Evolutionary conservation across 75 land plant genomes (phyloP).

Genomic region (Selaginella moellendorffii): DNA sequence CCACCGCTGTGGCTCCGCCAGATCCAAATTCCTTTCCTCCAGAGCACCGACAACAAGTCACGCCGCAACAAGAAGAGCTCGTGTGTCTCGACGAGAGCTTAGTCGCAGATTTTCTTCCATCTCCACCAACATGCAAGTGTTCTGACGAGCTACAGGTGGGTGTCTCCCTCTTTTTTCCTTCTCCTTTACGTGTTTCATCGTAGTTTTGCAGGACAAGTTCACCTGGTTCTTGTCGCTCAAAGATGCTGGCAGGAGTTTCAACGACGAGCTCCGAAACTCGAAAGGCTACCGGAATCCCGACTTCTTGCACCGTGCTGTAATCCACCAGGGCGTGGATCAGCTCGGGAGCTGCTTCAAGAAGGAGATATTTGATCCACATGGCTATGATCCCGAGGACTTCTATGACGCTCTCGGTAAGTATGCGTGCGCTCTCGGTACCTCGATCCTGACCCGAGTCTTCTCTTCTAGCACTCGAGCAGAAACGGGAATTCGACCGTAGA

Average conservation of each 20-base stretch:
- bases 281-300: slow-evolving; percentile 94
- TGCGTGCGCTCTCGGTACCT: too few relatives aligned
- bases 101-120: slow-evolving; percentile 57
- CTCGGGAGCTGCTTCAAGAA: slow-evolving; percentile 86
- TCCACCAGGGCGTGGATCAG: slow-evolving; percentile 80
- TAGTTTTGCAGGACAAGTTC: slow-evolving; percentile 80
- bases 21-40: too few relatives aligned
- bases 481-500: slow-evolving; percentile 57
- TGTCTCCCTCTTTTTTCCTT: slow-evolving; percentile 2
- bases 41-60: too few relatives aligned
- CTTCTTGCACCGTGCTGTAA: slow-evolving; percentile 87
- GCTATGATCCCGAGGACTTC: slow-evolving; percentile 78
- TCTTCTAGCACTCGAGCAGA: slow-evolving; percentile 79
- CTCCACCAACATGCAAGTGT: slow-evolving; percentile 52
- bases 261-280: slow-evolving; percentile 71
- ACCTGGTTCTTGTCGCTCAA: slow-evolving; percentile 42
- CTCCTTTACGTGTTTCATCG: slow-evolving; percentile 13
- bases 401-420: slow-evolving; percentile 75
- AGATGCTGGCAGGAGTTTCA: slow-evolving; percentile 65
- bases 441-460: too few relatives aligned
- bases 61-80: slow-evolving; percentile 13
- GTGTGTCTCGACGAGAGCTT: too few relatives aligned
- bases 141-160: slow-evolving; percentile 62
- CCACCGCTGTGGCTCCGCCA: too few relatives aligned
- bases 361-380: slow-evolving; percentile 93